phyloP scores from a whole-genome alignment of 2,329 filamentous ascomycete genomes.

The Stemphylium beticola region DNA sequence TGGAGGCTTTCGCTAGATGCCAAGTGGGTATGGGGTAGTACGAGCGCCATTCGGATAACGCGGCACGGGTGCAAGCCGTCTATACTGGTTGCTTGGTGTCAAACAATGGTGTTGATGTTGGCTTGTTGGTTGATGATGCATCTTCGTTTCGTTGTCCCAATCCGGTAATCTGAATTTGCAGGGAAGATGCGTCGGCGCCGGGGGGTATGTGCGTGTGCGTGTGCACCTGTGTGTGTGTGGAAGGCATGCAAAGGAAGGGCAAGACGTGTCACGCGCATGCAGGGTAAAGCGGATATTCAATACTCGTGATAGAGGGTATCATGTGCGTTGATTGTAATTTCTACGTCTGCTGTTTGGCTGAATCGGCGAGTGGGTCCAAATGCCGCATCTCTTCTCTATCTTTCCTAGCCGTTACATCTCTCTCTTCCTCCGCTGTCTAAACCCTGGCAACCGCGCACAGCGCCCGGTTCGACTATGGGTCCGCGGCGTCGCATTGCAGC shows the following conservation, averaged over 20 bases:
- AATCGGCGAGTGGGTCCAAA: background rate
- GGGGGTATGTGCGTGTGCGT: too few relatives aligned
- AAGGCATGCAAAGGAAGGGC: background rate
- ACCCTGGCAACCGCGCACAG: constrained; percentile 3
- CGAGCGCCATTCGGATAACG: constrained; percentile 1
- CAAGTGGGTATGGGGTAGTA: constrained; percentile 10
- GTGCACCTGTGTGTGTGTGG: background rate
- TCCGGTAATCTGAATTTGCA: too few relatives aligned
- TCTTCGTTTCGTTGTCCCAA: too few relatives aligned
- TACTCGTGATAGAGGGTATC: background rate
- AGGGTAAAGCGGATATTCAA: background rate
- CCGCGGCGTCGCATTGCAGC: constrained; percentile 10
- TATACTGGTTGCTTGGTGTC: background rate
- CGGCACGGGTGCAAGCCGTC: constrained; percentile 3
- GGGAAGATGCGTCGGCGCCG: too few relatives aligned
- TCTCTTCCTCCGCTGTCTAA: background rate
- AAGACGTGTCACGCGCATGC: background rate
- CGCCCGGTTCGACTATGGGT: constrained; percentile 1
- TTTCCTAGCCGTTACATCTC: background rate
- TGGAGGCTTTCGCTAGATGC: background rate
- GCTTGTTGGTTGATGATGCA: too few relatives aligned
- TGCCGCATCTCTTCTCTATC: background rate
- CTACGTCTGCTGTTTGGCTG: background rate
- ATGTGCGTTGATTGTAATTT: constrained; percentile 1
- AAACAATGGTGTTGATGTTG: too few relatives aligned